Evolutionary conservation across 176 grass and related monocot genomes (phyloP), one percentile per base, ranked within the genome.

Genomic region (Aechmea fasciata): DNA sequence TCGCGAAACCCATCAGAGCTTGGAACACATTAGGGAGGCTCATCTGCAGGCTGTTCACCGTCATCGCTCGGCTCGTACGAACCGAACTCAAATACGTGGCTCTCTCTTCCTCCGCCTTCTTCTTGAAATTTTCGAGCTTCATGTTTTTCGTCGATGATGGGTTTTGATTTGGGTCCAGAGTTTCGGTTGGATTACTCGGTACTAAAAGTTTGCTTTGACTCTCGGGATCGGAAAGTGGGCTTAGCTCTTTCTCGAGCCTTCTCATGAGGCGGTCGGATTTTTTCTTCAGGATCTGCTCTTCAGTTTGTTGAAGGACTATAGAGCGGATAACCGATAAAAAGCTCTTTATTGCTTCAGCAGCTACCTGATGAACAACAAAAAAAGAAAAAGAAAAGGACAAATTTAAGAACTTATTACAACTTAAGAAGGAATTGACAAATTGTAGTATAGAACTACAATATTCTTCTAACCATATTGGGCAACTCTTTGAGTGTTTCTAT

Each of bases 21-120:
- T 99, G 87, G 73, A 99, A 99, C 71, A 99, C 77, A 47, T 99
- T 99, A 0, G 90, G 95, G 18, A 99, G 90, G 81, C 95, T 81
- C 3, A 67, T 94, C 61, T 86, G 84, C 65, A 99, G 85, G 81
- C 88, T 84, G 72, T 88, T 94, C 74, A 90, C 69, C 1, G 87
- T 90, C 84, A 90, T 91, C 48, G 82, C 80, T 82, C 95, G 87
- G 59, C 90, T 99, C 69, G 61, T 83, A 52, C 67, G 79, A 48
- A 94, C 64, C 1, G 90, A 94, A 75, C 71, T 82, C 55, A 94
- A 72, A 81, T 99, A 99, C 78, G 80, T 90, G 11, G 76, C 66
- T 63, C 82, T 93, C 73, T 86, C 95, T 78, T 99, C 95, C 81
- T 90, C 75, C 3, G 86, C 87, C 62, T 69, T 75, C 77, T 90